These are phyloP conservation scores for Amaranthus hypochondriacus DNA, from an alignment of 148 eudicot genomes.

Conservation along the genomic window DNA sequence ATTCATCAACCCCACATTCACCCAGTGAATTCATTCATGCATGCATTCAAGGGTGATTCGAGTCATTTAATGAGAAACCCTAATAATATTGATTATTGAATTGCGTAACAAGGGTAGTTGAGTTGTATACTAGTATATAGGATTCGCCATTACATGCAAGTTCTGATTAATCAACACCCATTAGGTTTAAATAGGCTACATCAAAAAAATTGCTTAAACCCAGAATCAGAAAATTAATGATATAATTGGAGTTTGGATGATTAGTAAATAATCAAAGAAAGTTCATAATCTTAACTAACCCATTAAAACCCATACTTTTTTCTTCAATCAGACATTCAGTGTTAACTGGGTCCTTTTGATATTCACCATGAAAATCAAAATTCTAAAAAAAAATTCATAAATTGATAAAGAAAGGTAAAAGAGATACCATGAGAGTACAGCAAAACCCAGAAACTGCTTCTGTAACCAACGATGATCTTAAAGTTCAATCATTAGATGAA, in stretches of 20 bases:
- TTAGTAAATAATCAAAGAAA: not conserved
- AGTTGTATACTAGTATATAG: too few relatives aligned
- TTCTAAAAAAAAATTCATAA: not conserved
- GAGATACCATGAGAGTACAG: slow-evolving; percentile 4
- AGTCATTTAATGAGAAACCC: too few relatives aligned
- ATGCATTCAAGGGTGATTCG: too few relatives aligned
- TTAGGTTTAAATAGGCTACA: too few relatives aligned
- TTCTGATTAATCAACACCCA: too few relatives aligned
- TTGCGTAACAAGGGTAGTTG: too few relatives aligned
- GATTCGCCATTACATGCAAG: not conserved
- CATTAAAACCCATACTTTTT: slow-evolving; percentile 16
- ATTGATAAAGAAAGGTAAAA: not conserved
- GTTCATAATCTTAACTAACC: not conserved
- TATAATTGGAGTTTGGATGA: not conserved
- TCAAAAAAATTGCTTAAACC: slow-evolving; percentile 3
- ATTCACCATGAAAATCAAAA: not conserved
- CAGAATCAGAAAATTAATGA: not conserved
- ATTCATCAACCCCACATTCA: too few relatives aligned
- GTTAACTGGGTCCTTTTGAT: not conserved
- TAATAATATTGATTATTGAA: too few relatives aligned
- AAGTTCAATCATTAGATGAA: not conserved
- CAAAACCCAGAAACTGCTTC: not conserved
- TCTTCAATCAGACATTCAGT: not conserved
- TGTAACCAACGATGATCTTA: not conserved
- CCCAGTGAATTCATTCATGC: too few relatives aligned